Base-by-base conservation (phyloP, 2,329 filamentous ascomycete genomes). In the Blastomyces percursus region DNA sequence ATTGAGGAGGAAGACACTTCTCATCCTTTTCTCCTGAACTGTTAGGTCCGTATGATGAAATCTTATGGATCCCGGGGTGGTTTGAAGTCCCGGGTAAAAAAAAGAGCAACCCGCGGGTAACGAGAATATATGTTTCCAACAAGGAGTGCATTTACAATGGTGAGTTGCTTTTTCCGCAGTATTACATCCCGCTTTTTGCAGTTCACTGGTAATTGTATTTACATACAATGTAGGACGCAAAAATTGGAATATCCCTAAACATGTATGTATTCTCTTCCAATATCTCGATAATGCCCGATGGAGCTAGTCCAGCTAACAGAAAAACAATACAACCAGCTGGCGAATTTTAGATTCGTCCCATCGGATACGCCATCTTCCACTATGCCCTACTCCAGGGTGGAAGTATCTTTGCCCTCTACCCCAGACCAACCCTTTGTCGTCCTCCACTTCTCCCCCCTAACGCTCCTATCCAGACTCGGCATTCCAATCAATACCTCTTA, bases 211-310 rank as follows among this genome's bases (percentile, higher is more conserved):
- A 46, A 19, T 50, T 19, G 14, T 46, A 9, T 46, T 46, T 59
- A 8, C 9, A 27, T 16, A 16, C n/a, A 27, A 55, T 38, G 0
- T 19, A 59, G 57, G 57, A 7, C 57, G 57, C 42, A 59, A 59
- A 48, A 59, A 59, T 35, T 59, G 57, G 57, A 59, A 59, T 24
- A 59, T 59, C 44, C 57, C 57, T 3, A 59, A 59, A 48, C 57
- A 59, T 48, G 57, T 58, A 44, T 19, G 6, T 19, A 21, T 35
- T 59, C 24, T 8, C 1, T 48, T 44, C 19, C 16, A 19, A 40
- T 16, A 27, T 56, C 16, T 24, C 27, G 19, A 24, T 24, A 8
- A 27, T 44, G 38, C 3, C 19, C 21, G 30, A 48, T 24, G 2
- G 8, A 32, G 14, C n/a, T 16, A 16, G 24, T 24, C 19, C 21